These are phyloP conservation scores for Bombardia bombarda DNA, from an alignment of 495 filamentous ascomycete species.

Conservation along the genomic window DNA sequence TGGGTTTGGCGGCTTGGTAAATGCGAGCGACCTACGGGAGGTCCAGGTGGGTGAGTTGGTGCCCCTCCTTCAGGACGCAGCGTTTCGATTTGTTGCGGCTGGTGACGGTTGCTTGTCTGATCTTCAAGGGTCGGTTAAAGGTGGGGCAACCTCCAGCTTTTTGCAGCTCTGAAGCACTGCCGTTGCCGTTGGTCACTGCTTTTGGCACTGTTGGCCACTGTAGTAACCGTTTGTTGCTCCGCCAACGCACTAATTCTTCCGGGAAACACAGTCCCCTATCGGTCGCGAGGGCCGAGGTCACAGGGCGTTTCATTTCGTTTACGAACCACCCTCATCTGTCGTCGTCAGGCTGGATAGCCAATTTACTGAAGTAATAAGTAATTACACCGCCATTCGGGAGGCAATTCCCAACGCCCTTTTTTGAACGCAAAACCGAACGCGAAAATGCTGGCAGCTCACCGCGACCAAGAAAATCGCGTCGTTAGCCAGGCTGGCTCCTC, in stretches of 20 bases:
- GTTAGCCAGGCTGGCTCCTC: conserved; percentile 66
- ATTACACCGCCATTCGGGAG: conserved; percentile 7
- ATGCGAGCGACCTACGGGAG: no score
- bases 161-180: no score
- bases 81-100: conserved; percentile 22
- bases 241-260: no score
- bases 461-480: conserved; percentile 87
- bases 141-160: neutral
- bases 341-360: neutral
- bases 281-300: no score
- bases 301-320: no score
- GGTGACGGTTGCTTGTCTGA: conserved; percentile 10
- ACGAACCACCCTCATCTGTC: neutral
- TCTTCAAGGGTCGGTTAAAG: neutral
- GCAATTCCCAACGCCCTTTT: conserved; percentile 1
- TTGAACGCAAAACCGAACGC: conserved; percentile 2
- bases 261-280: no score
- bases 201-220: no score
- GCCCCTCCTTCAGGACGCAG: conserved; percentile 19
- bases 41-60: no score
- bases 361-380: neutral
- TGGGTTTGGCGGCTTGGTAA: conserved; percentile 15
- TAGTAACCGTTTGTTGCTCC: no score
- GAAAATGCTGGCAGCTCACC: conserved; percentile 64
- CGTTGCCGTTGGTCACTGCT: no score